These are phyloP conservation scores for Coemansia sp. DNA, from an alignment of 192 early-diverging fungal genomes.

Conservation along the genomic window DNA sequence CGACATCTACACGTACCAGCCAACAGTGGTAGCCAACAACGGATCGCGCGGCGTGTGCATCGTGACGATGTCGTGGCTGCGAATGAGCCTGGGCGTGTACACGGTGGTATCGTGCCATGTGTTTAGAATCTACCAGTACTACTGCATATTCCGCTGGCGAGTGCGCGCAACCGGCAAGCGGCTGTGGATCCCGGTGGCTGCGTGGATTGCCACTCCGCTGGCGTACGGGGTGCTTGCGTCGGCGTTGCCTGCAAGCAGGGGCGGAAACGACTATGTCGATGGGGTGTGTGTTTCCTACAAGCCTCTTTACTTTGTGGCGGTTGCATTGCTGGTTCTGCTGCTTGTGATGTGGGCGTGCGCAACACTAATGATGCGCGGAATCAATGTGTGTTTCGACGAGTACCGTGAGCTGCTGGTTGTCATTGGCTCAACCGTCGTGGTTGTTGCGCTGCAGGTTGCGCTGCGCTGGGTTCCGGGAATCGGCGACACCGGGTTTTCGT, in stretches of 20 bases:
- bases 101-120: conserved; percentile 30
- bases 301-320: conserved; percentile 39
- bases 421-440: conserved; percentile 13
- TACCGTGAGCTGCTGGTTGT: conserved; percentile 35
- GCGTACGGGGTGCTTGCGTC: conserved; percentile 37
- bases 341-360: conserved; percentile 23
- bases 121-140: conserved; percentile 46
- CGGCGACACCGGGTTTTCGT: conserved; percentile 30
- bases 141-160: conserved; percentile 35
- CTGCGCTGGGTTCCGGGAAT: conserved; percentile 39
- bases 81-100: conserved; percentile 39
- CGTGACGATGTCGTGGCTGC: conserved; percentile 46
- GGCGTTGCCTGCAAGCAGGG: conserved; percentile 15
- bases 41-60: conserved; percentile 35
- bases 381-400: conserved; percentile 45
- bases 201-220: conserved; percentile 15
- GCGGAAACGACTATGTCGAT: conserved; percentile 13
- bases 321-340: conserved; percentile 20
- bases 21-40: conserved; percentile 13
- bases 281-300: conserved; percentile 30
- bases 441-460: conserved; percentile 31
- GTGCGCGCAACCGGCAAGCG: conserved; percentile 22
- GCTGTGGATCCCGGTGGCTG: conserved; percentile 20
- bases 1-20: conserved; percentile 46
- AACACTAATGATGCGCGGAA: conserved; percentile 18